Conservation (phyloP, 2,329 filamentous ascomycete genomes). For the Xylariales sp. region DNA sequence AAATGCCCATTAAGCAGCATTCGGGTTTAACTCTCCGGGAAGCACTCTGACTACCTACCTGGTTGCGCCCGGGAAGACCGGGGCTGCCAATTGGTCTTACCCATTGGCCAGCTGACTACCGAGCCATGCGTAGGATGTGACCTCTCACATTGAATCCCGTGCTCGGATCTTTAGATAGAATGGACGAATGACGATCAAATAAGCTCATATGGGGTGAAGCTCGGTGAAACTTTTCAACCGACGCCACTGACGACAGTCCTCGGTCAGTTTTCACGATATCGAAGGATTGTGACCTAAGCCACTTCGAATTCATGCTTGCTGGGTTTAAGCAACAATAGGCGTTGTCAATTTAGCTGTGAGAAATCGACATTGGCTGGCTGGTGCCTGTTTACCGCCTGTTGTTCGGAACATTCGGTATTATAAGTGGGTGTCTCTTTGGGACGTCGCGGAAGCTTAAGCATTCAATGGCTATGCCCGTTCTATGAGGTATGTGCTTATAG, state of each 20-base stretch:
- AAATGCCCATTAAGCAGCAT: constrained; percentile 1
- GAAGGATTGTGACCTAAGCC: constrained; percentile 5
- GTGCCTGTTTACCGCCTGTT: neutral
- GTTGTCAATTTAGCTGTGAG: neutral
- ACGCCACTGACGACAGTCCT: constrained; percentile 15
- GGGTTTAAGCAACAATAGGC: neutral
- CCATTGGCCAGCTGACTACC: constrained; percentile 31
- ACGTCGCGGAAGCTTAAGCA: neutral
- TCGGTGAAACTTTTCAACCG: constrained; percentile 14
- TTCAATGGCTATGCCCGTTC: neutral
- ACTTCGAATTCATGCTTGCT: constrained; percentile 11
- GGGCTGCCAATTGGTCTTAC: constrained; percentile 23
- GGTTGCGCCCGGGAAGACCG: constrained; percentile 29
- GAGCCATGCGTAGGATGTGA: constrained; percentile 22
- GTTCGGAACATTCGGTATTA: constrained; percentile 6
- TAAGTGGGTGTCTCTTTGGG: neutral
- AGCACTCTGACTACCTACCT: neutral
- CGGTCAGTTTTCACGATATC: neutral
- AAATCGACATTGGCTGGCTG: neutral
- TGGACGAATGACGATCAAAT: constrained; percentile 15
- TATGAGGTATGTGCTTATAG: neutral
- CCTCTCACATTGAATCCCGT: constrained; percentile 8
- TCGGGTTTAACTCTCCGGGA: constrained; percentile 22
- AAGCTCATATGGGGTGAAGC: constrained; percentile 13
- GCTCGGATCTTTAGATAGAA: constrained; percentile 1